Base-by-base conservation (phyloP, 345 rosid genomes). In the Conringia planisiliqua region DNA sequence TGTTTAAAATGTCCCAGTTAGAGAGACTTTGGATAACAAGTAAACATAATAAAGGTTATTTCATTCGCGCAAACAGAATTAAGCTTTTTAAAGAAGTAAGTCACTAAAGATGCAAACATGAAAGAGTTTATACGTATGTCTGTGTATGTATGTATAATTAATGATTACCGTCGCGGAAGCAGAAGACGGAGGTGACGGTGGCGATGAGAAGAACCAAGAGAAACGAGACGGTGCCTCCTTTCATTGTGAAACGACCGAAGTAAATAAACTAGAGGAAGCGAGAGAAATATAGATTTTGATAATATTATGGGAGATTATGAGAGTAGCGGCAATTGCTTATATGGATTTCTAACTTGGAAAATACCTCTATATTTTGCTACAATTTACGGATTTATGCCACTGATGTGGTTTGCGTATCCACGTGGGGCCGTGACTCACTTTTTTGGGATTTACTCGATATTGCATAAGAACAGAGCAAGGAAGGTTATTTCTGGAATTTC, bases 371-470 rank as follows among this genome's bases (percentile, higher is more conserved):
- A 22, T 24, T 65, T 71, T 20, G 27, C 4, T 57, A 20, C 1
- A 65, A 66, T 27, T 78, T 78, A 78, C 81, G 64, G 47, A 13
- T 30, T 17, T 71, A 30, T 66, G 69, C 81, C 81, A 78, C 81
- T 78, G 55, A 38, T 58, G 62, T 65, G 71, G 35, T 70, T 46
- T 30, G 54, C 46, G 72, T 70, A 71, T 71, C 77, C 81, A 58
- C 77, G 77, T 77, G 81, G 73, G 80, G 26, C 57, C 73, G 26
- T 77, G 77, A 77, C 81, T 71, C 80, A 62, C 66, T 76, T 75
- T 70, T 76, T 76, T 70, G 75, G 71, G 52, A 18, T 54, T 62
- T 70, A 10, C 64, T 59, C 1, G 5, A 26, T 29, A 66, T 74
- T 48, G 33, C 67, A 47, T 9, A 27, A 24, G 62, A n/a, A 27